Evolutionary conservation across 2,329 filamentous ascomycete genomes (phyloP).

Genomic region (Talaromyces sp.): DNA sequence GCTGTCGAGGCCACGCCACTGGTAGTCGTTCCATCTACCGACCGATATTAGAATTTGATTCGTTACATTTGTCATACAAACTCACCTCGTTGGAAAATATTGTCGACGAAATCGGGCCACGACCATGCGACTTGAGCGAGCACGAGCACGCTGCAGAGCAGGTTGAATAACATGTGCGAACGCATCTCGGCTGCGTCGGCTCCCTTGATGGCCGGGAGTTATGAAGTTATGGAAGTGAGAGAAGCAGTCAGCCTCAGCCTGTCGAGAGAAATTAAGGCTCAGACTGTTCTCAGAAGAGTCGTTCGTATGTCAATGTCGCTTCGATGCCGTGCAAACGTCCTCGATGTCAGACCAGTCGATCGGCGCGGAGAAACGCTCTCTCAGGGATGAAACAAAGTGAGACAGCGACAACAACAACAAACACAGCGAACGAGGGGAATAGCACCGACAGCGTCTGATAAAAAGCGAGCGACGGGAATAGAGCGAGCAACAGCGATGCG

Average conservation of each 20-base stretch:
- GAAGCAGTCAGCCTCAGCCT: background rate
- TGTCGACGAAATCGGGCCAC: constrained; percentile 16
- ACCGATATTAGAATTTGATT: constrained; percentile 11
- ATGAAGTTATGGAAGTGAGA: background rate
- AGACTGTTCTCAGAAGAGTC: background rate
- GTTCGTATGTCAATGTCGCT: background rate
- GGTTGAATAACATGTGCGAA: constrained; percentile 21
- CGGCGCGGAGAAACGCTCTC: background rate
- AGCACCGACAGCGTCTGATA: background rate
- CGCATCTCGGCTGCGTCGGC: constrained; percentile 25
- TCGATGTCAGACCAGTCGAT: background rate
- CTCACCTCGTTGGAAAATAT: constrained; percentile 14
- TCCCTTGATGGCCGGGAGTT: background rate
- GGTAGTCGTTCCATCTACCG: background rate
- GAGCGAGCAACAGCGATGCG: background rate
- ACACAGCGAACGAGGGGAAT: background rate
- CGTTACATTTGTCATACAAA: background rate
- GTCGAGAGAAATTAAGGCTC: background rate
- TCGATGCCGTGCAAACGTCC: background rate
- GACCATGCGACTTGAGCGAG: constrained; percentile 28
- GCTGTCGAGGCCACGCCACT: background rate
- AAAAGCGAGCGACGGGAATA: background rate
- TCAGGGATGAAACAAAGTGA: background rate
- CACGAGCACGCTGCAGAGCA: constrained; percentile 30
- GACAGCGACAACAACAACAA: background rate